phyloP scores from a whole-genome alignment of 2,329 filamentous ascomycete genomes.

The Hypoxylon sp. region DNA sequence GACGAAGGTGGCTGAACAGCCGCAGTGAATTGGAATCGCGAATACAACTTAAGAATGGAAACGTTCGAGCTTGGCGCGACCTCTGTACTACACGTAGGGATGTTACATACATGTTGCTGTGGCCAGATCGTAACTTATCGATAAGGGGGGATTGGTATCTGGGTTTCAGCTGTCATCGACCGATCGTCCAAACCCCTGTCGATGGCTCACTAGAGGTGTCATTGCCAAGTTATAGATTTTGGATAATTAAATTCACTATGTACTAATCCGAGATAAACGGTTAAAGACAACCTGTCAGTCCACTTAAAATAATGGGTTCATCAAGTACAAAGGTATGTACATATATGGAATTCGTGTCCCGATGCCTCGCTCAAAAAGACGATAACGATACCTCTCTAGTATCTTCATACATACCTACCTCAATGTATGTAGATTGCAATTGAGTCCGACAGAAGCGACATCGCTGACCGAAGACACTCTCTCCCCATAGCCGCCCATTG shows the following conservation, averaged over 20 bases:
- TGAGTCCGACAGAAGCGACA: background rate
- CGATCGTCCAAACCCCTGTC: constrained; percentile 11
- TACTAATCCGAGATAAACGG: constrained; percentile 8
- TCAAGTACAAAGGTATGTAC: background rate
- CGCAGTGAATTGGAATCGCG: constrained; percentile 26
- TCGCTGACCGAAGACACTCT: background rate
- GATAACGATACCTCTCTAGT: background rate
- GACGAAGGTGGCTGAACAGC: constrained; percentile 40
- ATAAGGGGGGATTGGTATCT: constrained; percentile 28
- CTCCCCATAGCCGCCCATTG: constrained; percentile 1
- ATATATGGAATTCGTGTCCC: constrained; percentile 7
- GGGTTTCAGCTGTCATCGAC: constrained; percentile 15
- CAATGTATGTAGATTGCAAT: background rate
- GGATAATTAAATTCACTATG: constrained; percentile 27
- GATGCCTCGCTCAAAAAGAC: background rate
- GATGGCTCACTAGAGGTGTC: background rate
- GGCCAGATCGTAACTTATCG: constrained; percentile 26
- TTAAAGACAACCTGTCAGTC: constrained; percentile 32
- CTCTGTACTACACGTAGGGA: background rate
- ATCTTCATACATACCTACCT: background rate
- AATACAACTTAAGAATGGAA: constrained; percentile 2
- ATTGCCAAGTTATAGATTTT: background rate
- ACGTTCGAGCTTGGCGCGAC: constrained; percentile 20
- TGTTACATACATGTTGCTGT: constrained; percentile 14
- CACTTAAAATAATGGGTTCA: constrained; percentile 17